These are phyloP conservation scores for Hirschioporus abietinus DNA, from an alignment of 768 basidiomycete species.

Conservation along the genomic window DNA sequence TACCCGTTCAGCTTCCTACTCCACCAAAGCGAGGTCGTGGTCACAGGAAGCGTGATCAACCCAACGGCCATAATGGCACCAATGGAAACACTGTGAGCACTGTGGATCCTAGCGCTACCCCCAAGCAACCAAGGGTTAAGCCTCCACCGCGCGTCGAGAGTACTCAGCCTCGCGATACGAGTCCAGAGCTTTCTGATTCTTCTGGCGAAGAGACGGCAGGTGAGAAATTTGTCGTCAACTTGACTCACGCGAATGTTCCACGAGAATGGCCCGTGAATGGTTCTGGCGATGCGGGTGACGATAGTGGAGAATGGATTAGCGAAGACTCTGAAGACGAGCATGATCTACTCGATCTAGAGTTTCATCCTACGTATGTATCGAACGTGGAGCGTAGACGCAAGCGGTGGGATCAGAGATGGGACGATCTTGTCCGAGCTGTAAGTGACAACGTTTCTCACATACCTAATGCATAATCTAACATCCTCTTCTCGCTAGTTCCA, in stretches of 20 bases:
- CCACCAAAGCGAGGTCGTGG: slow-evolving; percentile 41
- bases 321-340: slow-evolving; percentile 65
- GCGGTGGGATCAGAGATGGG: slow-evolving; percentile 74
- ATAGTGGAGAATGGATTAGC: slow-evolving; percentile 63
- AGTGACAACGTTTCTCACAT: slow-evolving; percentile 16
- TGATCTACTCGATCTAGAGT: slow-evolving; percentile 70
- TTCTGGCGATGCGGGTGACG: slow-evolving; percentile 25
- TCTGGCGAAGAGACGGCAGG: slow-evolving; percentile 79
- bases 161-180: slow-evolving; percentile 78
- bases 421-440: slow-evolving; percentile 67
- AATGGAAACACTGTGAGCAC: slow-evolving; percentile 17
- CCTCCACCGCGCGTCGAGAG: slow-evolving; percentile 78
- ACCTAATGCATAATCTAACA: background rate
- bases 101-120: slow-evolving; percentile 8
- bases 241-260: background rate
- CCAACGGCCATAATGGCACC: slow-evolving; percentile 20
- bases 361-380: slow-evolving; percentile 64
- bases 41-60: slow-evolving; percentile 39
- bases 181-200: slow-evolving; percentile 62
- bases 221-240: slow-evolving; percentile 27
- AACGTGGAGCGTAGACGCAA: slow-evolving; percentile 63
- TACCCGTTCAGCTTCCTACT: slow-evolving; percentile 53
- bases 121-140: slow-evolving; percentile 29
- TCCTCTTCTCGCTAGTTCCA: slow-evolving; percentile 50
- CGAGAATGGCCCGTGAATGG: background rate